These are phyloP conservation scores for Thelephora terrestris DNA, from an alignment of 1,284 basidiomycete species.

Conservation along the genomic window DNA sequence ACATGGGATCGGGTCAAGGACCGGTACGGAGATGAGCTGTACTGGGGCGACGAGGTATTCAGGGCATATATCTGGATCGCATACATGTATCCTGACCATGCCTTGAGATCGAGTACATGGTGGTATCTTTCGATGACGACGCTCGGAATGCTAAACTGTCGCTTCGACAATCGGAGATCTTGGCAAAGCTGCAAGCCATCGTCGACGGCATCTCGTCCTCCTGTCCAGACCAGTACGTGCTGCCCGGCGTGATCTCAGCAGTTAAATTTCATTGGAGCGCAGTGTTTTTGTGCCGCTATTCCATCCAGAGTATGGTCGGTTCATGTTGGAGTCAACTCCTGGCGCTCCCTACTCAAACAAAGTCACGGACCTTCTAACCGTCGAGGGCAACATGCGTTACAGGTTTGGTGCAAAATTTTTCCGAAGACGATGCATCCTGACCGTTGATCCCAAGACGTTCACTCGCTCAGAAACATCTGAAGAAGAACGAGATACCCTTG, in stretches of 20 bases:
- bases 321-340: conserved; percentile 98
- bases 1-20: conserved; percentile 91
- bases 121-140: conserved; percentile 74
- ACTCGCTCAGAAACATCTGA: conserved; percentile 78
- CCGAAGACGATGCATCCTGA: conserved; percentile 6
- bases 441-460: conserved; percentile 45
- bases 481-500: conserved; percentile 81
- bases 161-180: conserved; percentile 88
- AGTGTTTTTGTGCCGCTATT: conserved; percentile 84
- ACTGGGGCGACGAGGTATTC: conserved; percentile 97
- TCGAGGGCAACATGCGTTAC: conserved; percentile 93
- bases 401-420: conserved; percentile 33
- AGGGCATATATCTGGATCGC: neutral
- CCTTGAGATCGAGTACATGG: conserved; percentile 90
- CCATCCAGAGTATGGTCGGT: conserved; percentile 97
- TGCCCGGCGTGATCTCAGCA: neutral
- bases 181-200: conserved; percentile 68
- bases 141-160: conserved; percentile 78
- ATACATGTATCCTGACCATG: conserved; percentile 5
- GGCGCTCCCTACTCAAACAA: conserved; percentile 89
- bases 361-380: conserved; percentile 76
- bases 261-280: conserved; percentile 9
- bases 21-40: conserved; percentile 81
- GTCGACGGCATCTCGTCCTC: conserved; percentile 60
- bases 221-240: conserved; percentile 45